Percentiles rank a stretch among this genome's conserved stretches.
phyloP scores from a whole-genome alignment of 805 yeast species.

The Tetrapisispora fleetii region DNA sequence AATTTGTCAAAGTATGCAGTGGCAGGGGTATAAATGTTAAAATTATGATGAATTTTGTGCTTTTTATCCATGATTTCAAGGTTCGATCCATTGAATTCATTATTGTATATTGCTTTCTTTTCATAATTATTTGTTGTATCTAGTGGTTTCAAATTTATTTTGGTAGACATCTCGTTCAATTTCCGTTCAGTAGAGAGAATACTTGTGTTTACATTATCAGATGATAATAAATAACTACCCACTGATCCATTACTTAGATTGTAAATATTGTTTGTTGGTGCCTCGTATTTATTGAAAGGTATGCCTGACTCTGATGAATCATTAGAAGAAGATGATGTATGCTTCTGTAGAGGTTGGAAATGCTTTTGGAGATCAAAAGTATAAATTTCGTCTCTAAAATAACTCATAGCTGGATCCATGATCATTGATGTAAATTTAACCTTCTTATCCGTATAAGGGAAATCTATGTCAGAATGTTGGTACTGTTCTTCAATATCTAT shows the following conservation, averaged over 20 bases:
- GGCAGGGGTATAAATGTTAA: constrained; percentile 2
- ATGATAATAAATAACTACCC: not conserved
- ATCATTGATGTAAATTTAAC: constrained; percentile 3
- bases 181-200: not conserved
- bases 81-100: not conserved
- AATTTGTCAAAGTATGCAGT: constrained; percentile 1
- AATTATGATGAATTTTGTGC: constrained; percentile 1
- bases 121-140: not conserved
- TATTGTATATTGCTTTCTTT: not conserved
- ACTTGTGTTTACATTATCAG: not conserved
- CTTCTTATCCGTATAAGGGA: not conserved
- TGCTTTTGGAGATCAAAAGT: constrained; percentile 3
- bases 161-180: not conserved
- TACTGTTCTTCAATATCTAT: not conserved
- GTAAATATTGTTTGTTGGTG: not conserved
- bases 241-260: not conserved
- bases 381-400: constrained; percentile 3
- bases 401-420: constrained; percentile 1
- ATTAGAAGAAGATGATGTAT: not conserved
- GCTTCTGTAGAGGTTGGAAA: not conserved
- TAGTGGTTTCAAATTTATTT: not conserved
- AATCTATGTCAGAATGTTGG: not conserved
- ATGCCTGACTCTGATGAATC: not conserved
- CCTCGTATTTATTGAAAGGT: no score
- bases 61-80: constrained; percentile 1